Evolutionary conservation across 2,329 filamentous ascomycete species (phyloP).

Genomic region (Chaetomiaceae sp.): DNA sequence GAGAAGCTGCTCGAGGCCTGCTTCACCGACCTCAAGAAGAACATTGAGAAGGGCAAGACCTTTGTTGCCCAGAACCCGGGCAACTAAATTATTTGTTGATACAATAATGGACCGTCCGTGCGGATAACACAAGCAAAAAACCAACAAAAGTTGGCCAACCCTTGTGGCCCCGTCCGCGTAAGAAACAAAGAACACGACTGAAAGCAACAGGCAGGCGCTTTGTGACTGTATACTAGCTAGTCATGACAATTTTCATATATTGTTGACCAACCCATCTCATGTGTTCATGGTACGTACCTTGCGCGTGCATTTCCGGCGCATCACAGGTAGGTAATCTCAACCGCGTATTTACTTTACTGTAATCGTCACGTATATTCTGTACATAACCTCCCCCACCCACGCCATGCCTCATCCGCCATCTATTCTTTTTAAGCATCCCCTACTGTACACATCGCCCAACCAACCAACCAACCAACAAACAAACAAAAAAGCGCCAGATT

Average conservation of each 20-base stretch:
- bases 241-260: background rate
- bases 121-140: background rate
- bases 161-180: too few species aligned
- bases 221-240: conserved; percentile 8
- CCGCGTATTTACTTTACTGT: too few species aligned
- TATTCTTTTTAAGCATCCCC: background rate
- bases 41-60: conserved; percentile 83
- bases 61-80: conserved; percentile 58
- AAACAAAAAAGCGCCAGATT: background rate
- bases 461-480: background rate
- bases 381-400: background rate
- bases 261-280: background rate
- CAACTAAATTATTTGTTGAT: conserved; percentile 43
- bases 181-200: too few species aligned
- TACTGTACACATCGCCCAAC: background rate
- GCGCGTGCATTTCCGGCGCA: too few species aligned
- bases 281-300: too few species aligned
- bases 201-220: background rate
- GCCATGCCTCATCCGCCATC: background rate
- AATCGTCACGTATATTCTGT: too few species aligned
- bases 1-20: conserved; percentile 82
- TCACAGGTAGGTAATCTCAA: background rate
- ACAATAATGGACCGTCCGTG: background rate
- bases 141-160: background rate
- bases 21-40: conserved; percentile 82